These are phyloP conservation scores for Syncephalis plumigaleata DNA, from an alignment of 371 early-diverging fungal genomes.

Conservation along the genomic window DNA sequence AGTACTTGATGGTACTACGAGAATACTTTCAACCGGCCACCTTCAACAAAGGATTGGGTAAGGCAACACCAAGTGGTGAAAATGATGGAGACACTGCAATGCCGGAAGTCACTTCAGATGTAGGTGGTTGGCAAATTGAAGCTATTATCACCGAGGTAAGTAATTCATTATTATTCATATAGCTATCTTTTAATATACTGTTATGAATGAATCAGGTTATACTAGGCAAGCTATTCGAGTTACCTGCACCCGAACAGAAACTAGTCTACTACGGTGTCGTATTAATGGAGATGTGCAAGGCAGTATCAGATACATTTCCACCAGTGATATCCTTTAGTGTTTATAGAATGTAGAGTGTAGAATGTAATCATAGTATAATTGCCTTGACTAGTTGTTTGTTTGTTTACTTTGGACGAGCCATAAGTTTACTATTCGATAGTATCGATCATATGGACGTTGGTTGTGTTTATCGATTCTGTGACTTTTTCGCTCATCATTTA, in stretches of 20 bases:
- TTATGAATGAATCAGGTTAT: conserved; percentile 15
- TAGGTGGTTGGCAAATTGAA: not conserved
- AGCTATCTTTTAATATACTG: too few species aligned
- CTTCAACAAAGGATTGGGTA: too few species aligned
- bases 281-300: conserved; percentile 65
- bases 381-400: not conserved
- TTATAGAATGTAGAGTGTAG: not conserved
- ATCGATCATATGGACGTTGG: conserved; percentile 69
- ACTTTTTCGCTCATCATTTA: conserved; percentile 79
- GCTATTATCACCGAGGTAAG: conserved; percentile 7
- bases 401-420: conserved; percentile 15
- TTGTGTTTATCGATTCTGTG: conserved; percentile 55
- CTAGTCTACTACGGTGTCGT: conserved; percentile 66
- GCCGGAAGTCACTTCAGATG: not conserved
- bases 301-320: conserved; percentile 42
- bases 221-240: conserved; percentile 45
- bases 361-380: not conserved
- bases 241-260: conserved; percentile 45
- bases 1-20: conserved; percentile 38
- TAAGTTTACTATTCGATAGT: conserved; percentile 38
- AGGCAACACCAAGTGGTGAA: too few species aligned
- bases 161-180: too few species aligned
- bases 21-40: conserved; percentile 23
- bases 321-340: conserved; percentile 28
- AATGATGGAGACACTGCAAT: not conserved